Evolutionary conservation across 768 basidiomycete species (phyloP).

Genomic region (Lentinula guzmanii): DNA sequence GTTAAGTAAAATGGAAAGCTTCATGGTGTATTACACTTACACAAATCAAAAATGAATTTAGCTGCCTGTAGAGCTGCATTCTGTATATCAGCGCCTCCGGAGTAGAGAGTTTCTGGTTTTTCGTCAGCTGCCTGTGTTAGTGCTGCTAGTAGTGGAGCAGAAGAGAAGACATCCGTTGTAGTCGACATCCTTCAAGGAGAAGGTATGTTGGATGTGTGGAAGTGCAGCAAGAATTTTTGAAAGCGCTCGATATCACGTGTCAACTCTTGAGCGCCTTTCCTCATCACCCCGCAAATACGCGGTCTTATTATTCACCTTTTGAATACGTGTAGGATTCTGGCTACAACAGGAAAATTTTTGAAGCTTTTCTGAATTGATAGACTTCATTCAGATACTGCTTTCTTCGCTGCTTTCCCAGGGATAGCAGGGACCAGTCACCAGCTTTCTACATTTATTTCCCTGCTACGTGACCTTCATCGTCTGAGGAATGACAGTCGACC

Average conservation of each 20-base stretch:
- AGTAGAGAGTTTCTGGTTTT: constrained; percentile 48
- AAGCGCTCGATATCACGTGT: background rate
- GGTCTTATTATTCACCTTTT: no score
- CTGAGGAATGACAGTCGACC: constrained; percentile 14
- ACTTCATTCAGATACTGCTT: no score
- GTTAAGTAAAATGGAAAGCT: background rate
- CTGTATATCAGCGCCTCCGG: constrained; percentile 47
- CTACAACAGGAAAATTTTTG: background rate
- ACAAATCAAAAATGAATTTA: constrained; percentile 72
- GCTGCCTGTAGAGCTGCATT: constrained; percentile 58
- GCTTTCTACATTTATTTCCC: background rate
- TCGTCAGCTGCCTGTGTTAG: constrained; percentile 54
- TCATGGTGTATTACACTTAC: constrained; percentile 31
- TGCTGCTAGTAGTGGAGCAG: constrained; percentile 32
- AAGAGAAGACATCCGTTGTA: constrained; percentile 2
- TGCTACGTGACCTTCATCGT: constrained; percentile 2
- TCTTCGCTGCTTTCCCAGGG: no score
- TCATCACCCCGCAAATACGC: no score
- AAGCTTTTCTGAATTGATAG: no score
- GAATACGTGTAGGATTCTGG: no score
- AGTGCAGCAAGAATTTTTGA: background rate
- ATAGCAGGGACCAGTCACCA: background rate
- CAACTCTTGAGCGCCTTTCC: background rate
- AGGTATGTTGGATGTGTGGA: background rate
- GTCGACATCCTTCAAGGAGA: background rate